phyloP scores from a whole-genome alignment of 1,139 yeast species.

The Martiniozyma asiatica region DNA sequence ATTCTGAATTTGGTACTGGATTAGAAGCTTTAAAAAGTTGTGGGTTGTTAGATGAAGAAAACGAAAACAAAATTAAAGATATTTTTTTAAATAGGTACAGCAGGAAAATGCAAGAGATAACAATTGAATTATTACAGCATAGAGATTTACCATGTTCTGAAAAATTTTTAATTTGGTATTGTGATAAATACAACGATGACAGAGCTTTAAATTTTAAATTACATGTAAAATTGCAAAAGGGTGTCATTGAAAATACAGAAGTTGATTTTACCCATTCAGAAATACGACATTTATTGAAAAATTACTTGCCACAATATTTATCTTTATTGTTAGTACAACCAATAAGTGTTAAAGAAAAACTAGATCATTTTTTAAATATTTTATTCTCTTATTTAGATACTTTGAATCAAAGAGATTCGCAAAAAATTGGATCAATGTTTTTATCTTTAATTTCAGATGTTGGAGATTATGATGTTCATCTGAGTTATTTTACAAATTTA shows the following conservation, averaged over 20 bases:
- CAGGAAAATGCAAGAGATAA: constrained; percentile 6
- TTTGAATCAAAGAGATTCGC: too few species aligned
- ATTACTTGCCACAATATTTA: constrained; percentile 1
- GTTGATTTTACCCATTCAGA: constrained; percentile 1
- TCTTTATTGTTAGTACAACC: constrained; percentile 1
- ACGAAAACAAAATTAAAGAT: not conserved
- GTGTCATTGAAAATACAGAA: constrained; percentile 1
- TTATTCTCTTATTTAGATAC: too few species aligned
- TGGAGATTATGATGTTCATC: too few species aligned
- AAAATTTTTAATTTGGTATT: constrained; percentile 4
- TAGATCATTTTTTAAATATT: too few species aligned
- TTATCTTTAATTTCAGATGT: too few species aligned
- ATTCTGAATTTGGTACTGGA: constrained; percentile 4
- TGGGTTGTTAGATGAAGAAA: constrained; percentile 6
- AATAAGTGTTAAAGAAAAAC: too few species aligned
- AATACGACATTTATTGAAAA: not conserved
- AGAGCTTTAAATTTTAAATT: constrained; percentile 1
- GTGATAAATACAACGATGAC: not conserved
- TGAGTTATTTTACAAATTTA: too few species aligned
- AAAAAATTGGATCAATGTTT: too few species aligned
- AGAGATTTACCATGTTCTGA: not conserved
- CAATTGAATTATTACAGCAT: constrained; percentile 7
- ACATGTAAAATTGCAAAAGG: constrained; percentile 1
- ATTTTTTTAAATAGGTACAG: constrained; percentile 5
- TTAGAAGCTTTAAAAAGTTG: constrained; percentile 8